phyloP scores from a whole-genome alignment of 2,329 filamentous ascomycete species.

The Thelonectria rubi region DNA sequence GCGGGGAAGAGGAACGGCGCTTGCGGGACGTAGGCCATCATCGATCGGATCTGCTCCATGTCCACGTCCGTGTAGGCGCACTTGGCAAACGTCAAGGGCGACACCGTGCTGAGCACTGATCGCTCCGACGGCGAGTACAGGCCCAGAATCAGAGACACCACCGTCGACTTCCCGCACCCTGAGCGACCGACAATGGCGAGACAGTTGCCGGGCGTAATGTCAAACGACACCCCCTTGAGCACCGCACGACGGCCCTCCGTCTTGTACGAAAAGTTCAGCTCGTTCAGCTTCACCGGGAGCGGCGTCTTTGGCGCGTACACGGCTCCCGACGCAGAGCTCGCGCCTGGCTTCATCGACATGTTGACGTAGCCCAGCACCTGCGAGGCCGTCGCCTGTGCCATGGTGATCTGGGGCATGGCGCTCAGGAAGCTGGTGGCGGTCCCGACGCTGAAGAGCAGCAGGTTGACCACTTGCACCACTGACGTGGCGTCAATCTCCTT shows the following conservation, averaged over 20 bases:
- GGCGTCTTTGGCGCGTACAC: conserved; percentile 37
- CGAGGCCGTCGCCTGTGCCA: conserved; percentile 75
- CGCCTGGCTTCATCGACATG: conserved; percentile 59
- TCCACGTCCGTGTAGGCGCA: conserved; percentile 67
- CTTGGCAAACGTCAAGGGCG: conserved; percentile 65
- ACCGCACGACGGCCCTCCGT: conserved; percentile 61
- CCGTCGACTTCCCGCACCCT: conserved; percentile 90
- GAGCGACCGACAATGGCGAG: conserved; percentile 85
- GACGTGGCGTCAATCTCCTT: conserved; percentile 59
- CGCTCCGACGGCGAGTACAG: conserved; percentile 64
- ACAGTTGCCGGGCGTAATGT: conserved; percentile 69
- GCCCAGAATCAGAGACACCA: conserved; percentile 77
- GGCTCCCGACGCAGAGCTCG: conserved; percentile 65
- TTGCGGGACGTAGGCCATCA: conserved; percentile 75
- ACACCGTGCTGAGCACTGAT: conserved; percentile 5
- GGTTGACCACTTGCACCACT: conserved; percentile 79
- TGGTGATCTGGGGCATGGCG: conserved; percentile 82
- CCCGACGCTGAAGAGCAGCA: conserved; percentile 84
- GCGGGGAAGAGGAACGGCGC: conserved; percentile 79
- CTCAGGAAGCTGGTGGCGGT: conserved; percentile 75
- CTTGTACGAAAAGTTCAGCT: conserved; percentile 78
- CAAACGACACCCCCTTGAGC: conserved; percentile 72
- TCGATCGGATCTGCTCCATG: conserved; percentile 65
- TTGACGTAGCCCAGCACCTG: conserved; percentile 76
- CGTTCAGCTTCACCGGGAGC: conserved; percentile 57